Evolutionary conservation across 2,329 filamentous ascomycete species (phyloP).

Genomic region (Fusarium begoniae): DNA sequence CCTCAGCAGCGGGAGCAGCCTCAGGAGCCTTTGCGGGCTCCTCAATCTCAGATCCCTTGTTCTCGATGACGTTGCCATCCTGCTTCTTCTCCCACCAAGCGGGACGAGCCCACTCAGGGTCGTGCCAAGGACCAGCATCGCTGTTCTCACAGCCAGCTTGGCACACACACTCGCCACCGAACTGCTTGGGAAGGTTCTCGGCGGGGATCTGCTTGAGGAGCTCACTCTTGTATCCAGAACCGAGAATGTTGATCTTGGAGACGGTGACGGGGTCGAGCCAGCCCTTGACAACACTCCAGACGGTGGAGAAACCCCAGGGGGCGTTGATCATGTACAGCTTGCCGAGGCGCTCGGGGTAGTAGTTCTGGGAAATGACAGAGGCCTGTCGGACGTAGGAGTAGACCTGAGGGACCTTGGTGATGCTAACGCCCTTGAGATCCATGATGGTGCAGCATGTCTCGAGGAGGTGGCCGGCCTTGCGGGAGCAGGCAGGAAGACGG

Average conservation of each 20-base stretch:
- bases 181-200: slow-evolving; percentile 88
- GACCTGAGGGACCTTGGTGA: slow-evolving; percentile 82
- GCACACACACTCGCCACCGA: slow-evolving; percentile 87
- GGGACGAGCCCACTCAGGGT: slow-evolving; percentile 72
- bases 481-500: slow-evolving; percentile 92
- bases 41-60: slow-evolving; percentile 52
- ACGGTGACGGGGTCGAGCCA: slow-evolving; percentile 98
- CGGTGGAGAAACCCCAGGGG: slow-evolving; percentile 90
- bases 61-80: slow-evolving; percentile 51
- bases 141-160: slow-evolving; percentile 83
- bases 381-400: slow-evolving; percentile 89
- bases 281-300: slow-evolving; percentile 87
- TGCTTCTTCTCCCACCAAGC: slow-evolving; percentile 69
- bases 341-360: slow-evolving; percentile 97
- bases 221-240: slow-evolving; percentile 82
- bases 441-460: slow-evolving; percentile 99
- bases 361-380: slow-evolving; percentile 93
- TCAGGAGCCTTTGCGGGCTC: slow-evolving; percentile 45
- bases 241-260: slow-evolving; percentile 92
- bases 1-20: slow-evolving; percentile 45
- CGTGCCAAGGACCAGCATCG: slow-evolving; percentile 90
- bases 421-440: slow-evolving; percentile 93
- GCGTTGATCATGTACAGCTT: slow-evolving; percentile 98
- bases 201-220: slow-evolving; percentile 84
- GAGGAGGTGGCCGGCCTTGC: slow-evolving; percentile 86